A percentile compares a stretch with the other conserved stretches of the same genome.
Conservation (phyloP, 2,329 filamentous ascomycete species). For the Diaporthe citri region DNA sequence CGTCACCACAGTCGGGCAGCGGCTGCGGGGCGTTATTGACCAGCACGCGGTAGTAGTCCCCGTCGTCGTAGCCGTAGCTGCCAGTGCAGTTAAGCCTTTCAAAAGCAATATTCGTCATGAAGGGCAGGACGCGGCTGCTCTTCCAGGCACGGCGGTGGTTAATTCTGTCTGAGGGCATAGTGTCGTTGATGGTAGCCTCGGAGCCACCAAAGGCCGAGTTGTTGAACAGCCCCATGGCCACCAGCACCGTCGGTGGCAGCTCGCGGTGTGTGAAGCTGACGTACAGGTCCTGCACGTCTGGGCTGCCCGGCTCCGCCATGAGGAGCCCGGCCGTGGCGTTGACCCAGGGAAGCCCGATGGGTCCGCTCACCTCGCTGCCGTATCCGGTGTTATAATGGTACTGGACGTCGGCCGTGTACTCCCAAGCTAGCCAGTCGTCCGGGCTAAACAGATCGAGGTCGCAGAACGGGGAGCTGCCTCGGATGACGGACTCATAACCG, state of each 20-base stretch:
- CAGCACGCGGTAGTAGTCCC: conserved; percentile 62
- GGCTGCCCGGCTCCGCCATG: conserved; percentile 48
- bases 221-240: conserved; percentile 78
- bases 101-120: conserved; percentile 75
- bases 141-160: conserved; percentile 75
- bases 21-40: conserved; percentile 59
- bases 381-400: conserved; percentile 78
- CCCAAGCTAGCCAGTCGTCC: conserved; percentile 75
- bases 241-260: conserved; percentile 74
- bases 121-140: conserved; percentile 73
- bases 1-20: conserved; percentile 56
- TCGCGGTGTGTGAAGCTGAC: conserved; percentile 79
- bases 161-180: conserved; percentile 73
- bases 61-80: conserved; percentile 66
- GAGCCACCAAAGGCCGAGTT: conserved; percentile 69
- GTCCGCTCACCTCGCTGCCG: conserved; percentile 67
- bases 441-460: conserved; percentile 69
- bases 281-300: conserved; percentile 68
- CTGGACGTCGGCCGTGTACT: conserved; percentile 73
- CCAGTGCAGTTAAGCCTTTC: conserved; percentile 72
- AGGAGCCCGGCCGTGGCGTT: conserved; percentile 70
- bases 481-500: conserved; percentile 75
- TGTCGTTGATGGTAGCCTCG: conserved; percentile 66
- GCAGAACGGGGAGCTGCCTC: conserved; percentile 72
- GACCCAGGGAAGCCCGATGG: conserved; percentile 75